Conservation (phyloP, 345 rosid genomes). For the Garcia nutans region DNA sequence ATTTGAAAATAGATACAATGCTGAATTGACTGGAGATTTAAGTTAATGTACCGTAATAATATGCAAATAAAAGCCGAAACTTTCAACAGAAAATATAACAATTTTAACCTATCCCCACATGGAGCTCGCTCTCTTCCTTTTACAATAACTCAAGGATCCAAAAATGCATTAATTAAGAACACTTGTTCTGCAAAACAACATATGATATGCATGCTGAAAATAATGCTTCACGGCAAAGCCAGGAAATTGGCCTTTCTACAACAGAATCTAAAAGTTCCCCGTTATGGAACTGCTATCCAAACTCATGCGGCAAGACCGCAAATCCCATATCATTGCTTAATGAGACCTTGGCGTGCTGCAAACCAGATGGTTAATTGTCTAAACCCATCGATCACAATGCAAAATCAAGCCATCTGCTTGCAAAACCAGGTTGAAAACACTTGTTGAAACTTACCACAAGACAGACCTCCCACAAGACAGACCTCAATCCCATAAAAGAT, state of each 20-base stretch:
- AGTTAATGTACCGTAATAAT: background rate
- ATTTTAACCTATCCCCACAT: background rate
- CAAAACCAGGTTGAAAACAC: slow-evolving; percentile 13
- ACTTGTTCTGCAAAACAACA: slow-evolving; percentile 8
- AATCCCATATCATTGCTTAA: slow-evolving; percentile 5
- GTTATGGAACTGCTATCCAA: background rate
- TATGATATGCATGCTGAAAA: background rate
- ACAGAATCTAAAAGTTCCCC: slow-evolving; percentile 1
- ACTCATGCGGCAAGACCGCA: background rate
- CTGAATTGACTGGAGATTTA: too few relatives aligned
- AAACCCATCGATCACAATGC: background rate
- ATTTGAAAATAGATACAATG: too few relatives aligned
- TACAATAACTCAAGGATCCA: slow-evolving; percentile 1
- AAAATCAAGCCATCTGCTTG: slow-evolving; percentile 1
- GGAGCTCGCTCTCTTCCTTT: background rate
- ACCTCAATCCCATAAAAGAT: background rate
- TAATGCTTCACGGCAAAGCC: slow-evolving; percentile 10
- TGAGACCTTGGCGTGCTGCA: background rate
- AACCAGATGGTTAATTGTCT: background rate
- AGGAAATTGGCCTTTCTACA: background rate
- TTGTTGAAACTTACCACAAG: background rate
- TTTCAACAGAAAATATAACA: background rate
- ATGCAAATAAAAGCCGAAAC: background rate
- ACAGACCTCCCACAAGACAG: slow-evolving; percentile 1
- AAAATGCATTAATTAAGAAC: background rate